Evolutionary conservation across 2,329 filamentous ascomycete genomes (phyloP).

Genomic region (Fusarium sp.): DNA sequence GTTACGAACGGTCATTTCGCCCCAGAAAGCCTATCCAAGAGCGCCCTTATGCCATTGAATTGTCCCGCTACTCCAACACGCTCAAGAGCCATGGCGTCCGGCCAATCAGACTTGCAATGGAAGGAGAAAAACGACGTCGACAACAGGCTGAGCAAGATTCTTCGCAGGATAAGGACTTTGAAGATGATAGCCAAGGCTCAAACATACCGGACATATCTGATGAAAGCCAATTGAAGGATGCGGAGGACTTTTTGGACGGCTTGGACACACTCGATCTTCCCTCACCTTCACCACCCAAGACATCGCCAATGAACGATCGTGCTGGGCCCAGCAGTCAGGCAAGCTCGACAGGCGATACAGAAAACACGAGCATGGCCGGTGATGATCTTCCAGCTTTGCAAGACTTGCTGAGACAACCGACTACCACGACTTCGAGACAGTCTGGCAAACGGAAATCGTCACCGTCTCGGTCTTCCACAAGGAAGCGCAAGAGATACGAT

Average conservation of each 20-base stretch:
- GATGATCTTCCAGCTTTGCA: constrained; percentile 52
- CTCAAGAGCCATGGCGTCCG: constrained; percentile 65
- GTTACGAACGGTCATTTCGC: constrained; percentile 61
- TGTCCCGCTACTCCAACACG: constrained; percentile 61
- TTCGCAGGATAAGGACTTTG: constrained; percentile 60
- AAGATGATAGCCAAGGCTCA: constrained; percentile 61
- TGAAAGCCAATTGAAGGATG: constrained; percentile 48
- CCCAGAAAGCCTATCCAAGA: constrained; percentile 70
- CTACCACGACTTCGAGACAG: constrained; percentile 18
- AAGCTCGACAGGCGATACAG: constrained; percentile 49
- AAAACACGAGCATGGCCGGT: constrained; percentile 50
- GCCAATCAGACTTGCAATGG: constrained; percentile 57
- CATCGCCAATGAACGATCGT: constrained; percentile 39
- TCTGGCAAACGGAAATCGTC: constrained; percentile 38
- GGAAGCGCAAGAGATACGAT: constrained; percentile 46
- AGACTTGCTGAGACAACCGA: constrained; percentile 45
- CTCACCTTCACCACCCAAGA: constrained; percentile 46
- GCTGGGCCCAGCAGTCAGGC: constrained; percentile 47
- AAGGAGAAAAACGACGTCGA: constrained; percentile 40
- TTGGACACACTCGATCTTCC: constrained; percentile 35
- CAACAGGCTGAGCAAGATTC: constrained; percentile 60
- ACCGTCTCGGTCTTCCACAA: constrained; percentile 40
- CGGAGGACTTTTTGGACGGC: constrained; percentile 28
- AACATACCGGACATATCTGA: constrained; percentile 44
- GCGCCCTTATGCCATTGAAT: constrained; percentile 67